Evolutionary conservation across 1,284 basidiomycete genomes (phyloP).

Genomic region (Sporisorium graminicola): DNA sequence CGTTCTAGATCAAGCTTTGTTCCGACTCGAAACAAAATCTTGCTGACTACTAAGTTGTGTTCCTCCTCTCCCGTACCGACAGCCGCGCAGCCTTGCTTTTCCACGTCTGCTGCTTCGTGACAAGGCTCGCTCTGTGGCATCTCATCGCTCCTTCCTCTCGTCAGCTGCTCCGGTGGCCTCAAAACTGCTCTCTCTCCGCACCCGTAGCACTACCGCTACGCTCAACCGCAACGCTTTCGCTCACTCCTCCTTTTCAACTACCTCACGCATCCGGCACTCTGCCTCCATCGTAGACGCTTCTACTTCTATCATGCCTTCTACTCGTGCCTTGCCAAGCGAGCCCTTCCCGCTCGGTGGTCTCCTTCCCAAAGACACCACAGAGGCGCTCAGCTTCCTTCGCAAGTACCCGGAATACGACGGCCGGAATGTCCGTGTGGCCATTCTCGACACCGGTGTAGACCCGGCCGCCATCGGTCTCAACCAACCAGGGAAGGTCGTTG

Average conservation of each 20-base stretch:
- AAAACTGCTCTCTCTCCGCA: not conserved
- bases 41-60: not conserved
- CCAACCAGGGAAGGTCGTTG: slow-evolving; percentile 67
- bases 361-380: slow-evolving; percentile 69
- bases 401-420: slow-evolving; percentile 69
- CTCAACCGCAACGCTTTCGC: not conserved
- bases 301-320: slow-evolving; percentile 32
- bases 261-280: slow-evolving; percentile 1
- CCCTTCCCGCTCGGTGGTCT: slow-evolving; percentile 67
- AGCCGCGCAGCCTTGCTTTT: slow-evolving; percentile 40
- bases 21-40: not conserved
- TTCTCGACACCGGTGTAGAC: slow-evolving; percentile 70
- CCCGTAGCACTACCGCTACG: not conserved
- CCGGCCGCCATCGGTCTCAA: slow-evolving; percentile 69
- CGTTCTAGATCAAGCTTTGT: not conserved
- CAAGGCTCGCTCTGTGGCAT: slow-evolving; percentile 24
- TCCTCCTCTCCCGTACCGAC: not conserved
- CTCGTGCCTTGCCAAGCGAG: slow-evolving; percentile 38
- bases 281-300: slow-evolving; percentile 23
- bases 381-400: slow-evolving; percentile 65
- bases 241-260: slow-evolving; percentile 10
- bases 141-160: slow-evolving; percentile 14
- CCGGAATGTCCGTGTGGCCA: slow-evolving; percentile 67
- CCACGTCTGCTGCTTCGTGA: slow-evolving; percentile 45
- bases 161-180: not conserved